Evolutionary conservation across 2,329 filamentous ascomycete species (phyloP).

Genomic region (Ceratocystis destructans): DNA sequence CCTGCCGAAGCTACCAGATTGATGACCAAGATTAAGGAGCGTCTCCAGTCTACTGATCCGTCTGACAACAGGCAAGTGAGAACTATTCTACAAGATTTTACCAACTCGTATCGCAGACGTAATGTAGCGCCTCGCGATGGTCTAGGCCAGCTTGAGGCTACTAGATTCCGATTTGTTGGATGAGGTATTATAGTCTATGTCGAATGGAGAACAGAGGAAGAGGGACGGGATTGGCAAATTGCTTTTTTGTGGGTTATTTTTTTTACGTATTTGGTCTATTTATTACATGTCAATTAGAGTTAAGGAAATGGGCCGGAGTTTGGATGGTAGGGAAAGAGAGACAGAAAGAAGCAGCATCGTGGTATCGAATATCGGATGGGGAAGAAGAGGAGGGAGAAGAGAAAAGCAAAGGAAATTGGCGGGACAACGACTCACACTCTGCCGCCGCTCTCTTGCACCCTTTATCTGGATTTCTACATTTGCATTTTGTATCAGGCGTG

Average conservation of each 20-base stretch:
- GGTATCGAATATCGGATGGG: not conserved
- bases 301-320: slow-evolving; percentile 14
- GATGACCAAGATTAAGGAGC: slow-evolving; percentile 66
- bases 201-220: not conserved
- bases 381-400: not conserved
- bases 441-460: not conserved
- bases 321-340: not conserved
- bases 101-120: slow-evolving; percentile 78
- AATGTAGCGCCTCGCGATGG: slow-evolving; percentile 94
- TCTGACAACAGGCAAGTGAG: slow-evolving; percentile 61
- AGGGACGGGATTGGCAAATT: not conserved
- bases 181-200: slow-evolving; percentile 19
- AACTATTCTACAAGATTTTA: slow-evolving; percentile 85
- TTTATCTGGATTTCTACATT: not conserved
- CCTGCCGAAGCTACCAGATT: slow-evolving; percentile 68
- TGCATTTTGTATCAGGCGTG: not conserved
- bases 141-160: slow-evolving; percentile 71
- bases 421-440: not conserved
- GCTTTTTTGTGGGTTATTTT: slow-evolving; percentile 18
- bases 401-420: too few relatives aligned
- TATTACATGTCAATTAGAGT: slow-evolving; percentile 12
- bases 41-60: slow-evolving; percentile 50
- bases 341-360: not conserved
- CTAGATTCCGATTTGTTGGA: slow-evolving; percentile 65
- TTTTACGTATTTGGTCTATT: slow-evolving; percentile 8